Percentiles rank a stretch among this genome's conserved stretches.
These are phyloP conservation scores for Galium porrigens DNA, from an alignment of 305 asterid species.

Conservation along the genomic window DNA sequence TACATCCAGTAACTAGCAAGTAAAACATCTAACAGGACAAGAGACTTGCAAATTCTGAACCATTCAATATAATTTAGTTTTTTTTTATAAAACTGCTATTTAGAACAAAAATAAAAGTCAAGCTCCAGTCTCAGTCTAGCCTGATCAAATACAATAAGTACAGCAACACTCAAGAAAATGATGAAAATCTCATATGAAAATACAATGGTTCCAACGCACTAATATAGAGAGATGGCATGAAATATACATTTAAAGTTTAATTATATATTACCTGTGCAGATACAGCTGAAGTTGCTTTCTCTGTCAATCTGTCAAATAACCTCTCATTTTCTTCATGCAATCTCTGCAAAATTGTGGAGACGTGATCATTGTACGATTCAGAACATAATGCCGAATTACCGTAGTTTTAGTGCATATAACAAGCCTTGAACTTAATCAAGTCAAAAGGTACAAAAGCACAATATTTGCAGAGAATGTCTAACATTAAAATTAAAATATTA, in stretches of 20 bases:
- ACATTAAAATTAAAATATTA: neutral
- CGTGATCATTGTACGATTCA: neutral
- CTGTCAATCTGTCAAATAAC: slow-evolving; percentile 86
- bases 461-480: neutral
- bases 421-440: neutral
- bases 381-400: neutral
- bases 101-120: neutral
- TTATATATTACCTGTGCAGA: slow-evolving; percentile 60
- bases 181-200: neutral
- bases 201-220: neutral
- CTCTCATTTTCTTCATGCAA: slow-evolving; percentile 97
- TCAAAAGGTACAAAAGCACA: neutral
- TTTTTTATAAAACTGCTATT: neutral
- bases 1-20: too few relatives aligned
- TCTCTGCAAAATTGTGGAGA: slow-evolving; percentile 38
- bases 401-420: neutral
- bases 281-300: slow-evolving; percentile 64
- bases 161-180: neutral
- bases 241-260: neutral
- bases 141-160: neutral
- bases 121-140: neutral
- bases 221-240: neutral
- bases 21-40: too few relatives aligned
- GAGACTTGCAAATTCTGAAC: neutral
- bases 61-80: neutral